Base-by-base conservation (phyloP, 2,329 filamentous ascomycete genomes). In the Aureobasidium sp. region DNA sequence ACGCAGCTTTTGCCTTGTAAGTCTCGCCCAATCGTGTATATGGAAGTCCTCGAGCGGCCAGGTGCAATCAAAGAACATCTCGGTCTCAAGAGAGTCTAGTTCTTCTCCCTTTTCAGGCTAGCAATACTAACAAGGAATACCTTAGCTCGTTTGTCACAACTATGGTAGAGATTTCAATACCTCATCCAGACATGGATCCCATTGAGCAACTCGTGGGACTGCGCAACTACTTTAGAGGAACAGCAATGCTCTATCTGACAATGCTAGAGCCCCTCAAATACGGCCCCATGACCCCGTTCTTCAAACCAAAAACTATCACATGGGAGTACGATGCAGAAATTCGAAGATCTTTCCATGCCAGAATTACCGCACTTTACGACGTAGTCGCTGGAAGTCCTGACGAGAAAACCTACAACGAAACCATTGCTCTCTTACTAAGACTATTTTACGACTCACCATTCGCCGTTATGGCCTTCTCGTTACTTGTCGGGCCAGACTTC, bases 1-100 rank as follows among this genome's bases (percentile, higher is more conserved):
- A 60, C 21, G 57, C 57, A 25, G 57, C 57, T 3, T 60, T 60
- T n/a, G 57, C 47, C 5, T 60, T 60, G 45, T 60, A 34, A 60
- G 47, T 60, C 2, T 16, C 5, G 4, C 27, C 29, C 3, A 6
- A 3, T 15, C 4, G 7, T 21, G 9, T 2, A 32, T n/a, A 1
- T 8, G 9, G 6, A 2, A 30, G 44, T 3, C 4, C 44, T 15
- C 11, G 8, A 44, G 21, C 41, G 3, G 7, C 5, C 27, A n/a
- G 13, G 16, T 29, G 13, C 13, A 9, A 2, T 4, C 10, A 15
- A 30, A 29, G 13, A 9, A 30, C 44, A n/a, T 10, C 3, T n/a
- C 27, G 11, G 34, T 15, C 13, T 15, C 34, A 3, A 37, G 11
- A 3, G 34, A 15, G 13, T 37, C 34, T 37, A 37, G 34, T 5